phyloP scores from a whole-genome alignment of 1,284 basidiomycete species.

The Coniferiporia sulphurascens region DNA sequence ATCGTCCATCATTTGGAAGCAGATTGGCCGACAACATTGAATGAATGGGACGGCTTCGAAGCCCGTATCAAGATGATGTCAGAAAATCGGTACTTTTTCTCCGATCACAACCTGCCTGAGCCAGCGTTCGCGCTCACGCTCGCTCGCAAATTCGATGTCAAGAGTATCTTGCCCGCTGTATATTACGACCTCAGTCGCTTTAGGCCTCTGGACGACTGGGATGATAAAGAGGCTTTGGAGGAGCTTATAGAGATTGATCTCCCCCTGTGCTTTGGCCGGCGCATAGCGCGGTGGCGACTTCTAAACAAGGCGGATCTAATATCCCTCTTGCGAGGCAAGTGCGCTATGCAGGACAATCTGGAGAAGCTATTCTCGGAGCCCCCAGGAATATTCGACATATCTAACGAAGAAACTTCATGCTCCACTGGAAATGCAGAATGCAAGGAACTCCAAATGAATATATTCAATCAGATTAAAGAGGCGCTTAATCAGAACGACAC shows the following conservation, averaged over 20 bases:
- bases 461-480: too few species aligned
- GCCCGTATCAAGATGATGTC: neutral
- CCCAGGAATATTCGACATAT: too few species aligned
- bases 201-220: neutral
- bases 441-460: too few species aligned
- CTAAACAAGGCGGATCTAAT: neutral
- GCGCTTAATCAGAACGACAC: too few species aligned
- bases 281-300: neutral
- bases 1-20: constrained; percentile 31
- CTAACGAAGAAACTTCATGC: too few species aligned
- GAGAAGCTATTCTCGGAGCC: too few species aligned
- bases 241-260: neutral
- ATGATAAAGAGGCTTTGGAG: neutral
- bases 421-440: too few species aligned
- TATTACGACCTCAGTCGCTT: neutral
- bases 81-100: neutral
- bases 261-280: neutral
- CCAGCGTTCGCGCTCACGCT: neutral
- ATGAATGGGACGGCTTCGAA: constrained; percentile 31
- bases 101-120: neutral
- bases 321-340: neutral
- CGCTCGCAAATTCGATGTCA: neutral
- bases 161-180: neutral
- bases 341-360: too few species aligned
- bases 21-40: constrained; percentile 33